A percentile compares a stretch with the other conserved stretches of the same genome.
Evolutionary conservation across 78 protist species (phyloP).

Genomic region (Dictyostelium citrinum): DNA sequence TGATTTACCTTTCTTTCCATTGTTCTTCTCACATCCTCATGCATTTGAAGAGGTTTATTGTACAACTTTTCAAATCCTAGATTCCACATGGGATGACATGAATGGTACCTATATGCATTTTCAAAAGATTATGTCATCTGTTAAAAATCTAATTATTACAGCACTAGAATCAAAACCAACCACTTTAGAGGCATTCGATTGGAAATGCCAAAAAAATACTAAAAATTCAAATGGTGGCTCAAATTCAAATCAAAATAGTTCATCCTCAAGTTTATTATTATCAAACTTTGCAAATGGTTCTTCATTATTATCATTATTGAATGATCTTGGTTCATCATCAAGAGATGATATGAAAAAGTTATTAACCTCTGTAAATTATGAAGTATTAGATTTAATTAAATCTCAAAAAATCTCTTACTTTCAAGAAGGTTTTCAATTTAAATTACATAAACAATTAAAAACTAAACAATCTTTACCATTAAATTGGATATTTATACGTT

Average conservation of each 20-base stretch:
- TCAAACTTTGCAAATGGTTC: neutral
- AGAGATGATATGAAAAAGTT: constrained; percentile 44
- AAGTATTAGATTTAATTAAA: neutral
- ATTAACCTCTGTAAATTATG: neutral
- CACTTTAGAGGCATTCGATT: constrained; percentile 47
- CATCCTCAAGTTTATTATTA: neutral
- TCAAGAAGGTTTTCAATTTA: constrained; percentile 28
- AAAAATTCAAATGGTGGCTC: neutral
- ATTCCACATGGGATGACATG: constrained; percentile 76
- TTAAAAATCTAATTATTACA: constrained; percentile 34
- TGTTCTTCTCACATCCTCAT: constrained; percentile 42
- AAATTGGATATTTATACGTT: neutral
- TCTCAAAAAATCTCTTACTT: constrained; percentile 7
- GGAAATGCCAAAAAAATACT: constrained; percentile 6
- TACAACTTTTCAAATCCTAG: constrained; percentile 57
- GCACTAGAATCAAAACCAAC: constrained; percentile 47
- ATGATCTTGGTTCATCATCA: neutral
- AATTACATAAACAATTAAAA: constrained; percentile 37
- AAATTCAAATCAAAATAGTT: neutral
- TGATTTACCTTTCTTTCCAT: constrained; percentile 27
- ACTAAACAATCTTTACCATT: neutral
- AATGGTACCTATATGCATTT: constrained; percentile 63
- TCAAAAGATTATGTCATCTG: constrained; percentile 53
- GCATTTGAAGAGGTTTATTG: constrained; percentile 77
- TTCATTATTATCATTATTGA: neutral